Evolutionary conservation across 306 rosid genomes (phyloP).

Genomic region (Castanospermum australe): DNA sequence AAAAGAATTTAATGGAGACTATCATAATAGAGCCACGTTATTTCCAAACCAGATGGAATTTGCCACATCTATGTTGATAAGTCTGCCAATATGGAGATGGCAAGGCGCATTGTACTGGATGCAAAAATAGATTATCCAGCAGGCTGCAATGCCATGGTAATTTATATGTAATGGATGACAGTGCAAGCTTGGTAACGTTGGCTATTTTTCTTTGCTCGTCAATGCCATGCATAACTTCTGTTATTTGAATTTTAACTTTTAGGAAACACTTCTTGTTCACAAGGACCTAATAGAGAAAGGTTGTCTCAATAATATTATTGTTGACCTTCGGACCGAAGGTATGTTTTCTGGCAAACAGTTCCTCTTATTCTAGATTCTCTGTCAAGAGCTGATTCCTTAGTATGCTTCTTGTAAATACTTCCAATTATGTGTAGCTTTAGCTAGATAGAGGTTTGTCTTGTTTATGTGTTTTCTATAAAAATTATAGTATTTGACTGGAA

Average conservation of each 20-base stretch:
- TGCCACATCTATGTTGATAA: conserved; percentile 94
- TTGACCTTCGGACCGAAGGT: conserved; percentile 80
- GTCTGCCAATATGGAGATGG: conserved; percentile 88
- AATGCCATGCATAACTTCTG: background rate
- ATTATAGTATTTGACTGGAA: background rate
- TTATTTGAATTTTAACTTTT: conserved; percentile 33
- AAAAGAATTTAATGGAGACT: conserved; percentile 12
- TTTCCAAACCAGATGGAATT: conserved; percentile 80
- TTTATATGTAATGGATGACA: background rate
- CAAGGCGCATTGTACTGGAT: conserved; percentile 74
- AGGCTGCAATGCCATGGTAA: conserved; percentile 99
- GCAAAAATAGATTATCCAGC: conserved; percentile 97
- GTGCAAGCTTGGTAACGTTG: background rate
- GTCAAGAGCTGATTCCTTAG: background rate
- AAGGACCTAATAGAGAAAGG: conserved; percentile 55
- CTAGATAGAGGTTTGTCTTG: background rate
- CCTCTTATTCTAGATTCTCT: background rate
- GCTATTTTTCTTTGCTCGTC: conserved; percentile 11
- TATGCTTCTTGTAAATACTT: background rate
- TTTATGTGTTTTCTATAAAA: background rate
- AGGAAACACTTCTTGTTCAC: conserved; percentile 98
- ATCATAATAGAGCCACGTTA: conserved; percentile 23
- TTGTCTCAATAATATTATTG: conserved; percentile 57
- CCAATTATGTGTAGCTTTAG: background rate
- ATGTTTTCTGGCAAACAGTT: conserved; percentile 19